Conservation (phyloP, 805 yeast genomes). For the Candida ficus region DNA sequence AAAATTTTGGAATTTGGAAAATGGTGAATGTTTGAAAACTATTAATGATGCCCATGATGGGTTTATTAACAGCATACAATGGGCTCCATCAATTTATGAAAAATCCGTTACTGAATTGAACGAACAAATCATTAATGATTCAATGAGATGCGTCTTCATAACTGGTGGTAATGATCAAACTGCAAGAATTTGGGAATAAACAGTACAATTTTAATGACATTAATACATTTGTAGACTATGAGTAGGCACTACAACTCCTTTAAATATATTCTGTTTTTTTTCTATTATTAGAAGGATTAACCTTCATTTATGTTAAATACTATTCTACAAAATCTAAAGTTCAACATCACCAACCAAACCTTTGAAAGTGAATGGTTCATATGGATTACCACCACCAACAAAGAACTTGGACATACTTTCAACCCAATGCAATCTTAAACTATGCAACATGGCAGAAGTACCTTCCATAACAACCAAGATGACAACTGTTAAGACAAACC, state of each 20-base stretch:
- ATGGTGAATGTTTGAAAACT: constrained; percentile 43
- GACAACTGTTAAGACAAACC: constrained; percentile 89
- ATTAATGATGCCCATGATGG: constrained; percentile 61
- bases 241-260: too few species aligned
- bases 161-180: constrained; percentile 94
- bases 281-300: too few species aligned
- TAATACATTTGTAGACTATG: background rate
- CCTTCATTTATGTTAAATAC: too few species aligned
- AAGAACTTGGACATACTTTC: constrained; percentile 98
- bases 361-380: constrained; percentile 76
- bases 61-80: constrained; percentile 59
- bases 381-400: constrained; percentile 92
- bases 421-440: constrained; percentile 97
- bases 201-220: background rate
- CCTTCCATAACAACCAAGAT: constrained; percentile 97
- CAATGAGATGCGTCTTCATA: constrained; percentile 67
- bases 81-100: constrained; percentile 42
- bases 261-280: too few species aligned
- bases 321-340: constrained; percentile 7
- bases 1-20: constrained; percentile 68
- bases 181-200: constrained; percentile 80
- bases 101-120: constrained; percentile 25
- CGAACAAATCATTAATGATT: constrained; percentile 32
- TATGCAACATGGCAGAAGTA: constrained; percentile 97
- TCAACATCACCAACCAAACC: constrained; percentile 14